phyloP scores from a whole-genome alignment of 495 filamentous ascomycete species.

The Penicillium dipodomyicola region DNA sequence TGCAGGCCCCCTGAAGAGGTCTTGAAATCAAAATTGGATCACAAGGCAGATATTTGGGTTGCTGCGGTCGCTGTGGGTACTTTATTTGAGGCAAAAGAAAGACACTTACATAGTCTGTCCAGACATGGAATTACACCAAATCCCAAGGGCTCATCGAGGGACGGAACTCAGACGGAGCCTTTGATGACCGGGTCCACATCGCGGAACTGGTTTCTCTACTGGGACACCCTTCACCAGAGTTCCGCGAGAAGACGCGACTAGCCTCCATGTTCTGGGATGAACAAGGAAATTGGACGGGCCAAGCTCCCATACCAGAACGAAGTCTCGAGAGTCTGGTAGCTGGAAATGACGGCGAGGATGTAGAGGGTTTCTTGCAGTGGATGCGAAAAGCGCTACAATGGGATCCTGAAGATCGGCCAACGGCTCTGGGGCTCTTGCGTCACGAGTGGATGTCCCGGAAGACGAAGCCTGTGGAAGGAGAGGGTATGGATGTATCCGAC shows the following conservation, averaged over 20 bases:
- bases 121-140: neutral
- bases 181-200: conserved; percentile 30
- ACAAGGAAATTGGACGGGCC: conserved; percentile 11
- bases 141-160: neutral
- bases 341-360: conserved; percentile 23
- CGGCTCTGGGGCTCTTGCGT: conserved; percentile 38
- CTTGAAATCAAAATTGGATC: neutral
- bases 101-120: neutral
- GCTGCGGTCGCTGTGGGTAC: neutral
- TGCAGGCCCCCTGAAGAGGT: conserved; percentile 2
- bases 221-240: conserved; percentile 36
- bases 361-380: conserved; percentile 38
- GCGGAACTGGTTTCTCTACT: conserved; percentile 40
- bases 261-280: conserved; percentile 19
- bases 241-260: conserved; percentile 24
- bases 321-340: conserved; percentile 14
- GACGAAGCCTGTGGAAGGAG: neutral
- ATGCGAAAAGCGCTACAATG: conserved; percentile 43
- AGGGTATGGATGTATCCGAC: neutral
- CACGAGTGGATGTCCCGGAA: conserved; percentile 36
- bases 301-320: conserved; percentile 17
- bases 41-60: neutral
- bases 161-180: conserved; percentile 11
- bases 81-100: neutral
- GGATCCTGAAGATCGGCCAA: conserved; percentile 39